A percentile compares a stretch with the other conserved stretches of the same genome.
These are phyloP conservation scores for Sordariomycetes sp. DNA, from an alignment of 2,329 filamentous ascomycete species.

Conservation along the genomic window DNA sequence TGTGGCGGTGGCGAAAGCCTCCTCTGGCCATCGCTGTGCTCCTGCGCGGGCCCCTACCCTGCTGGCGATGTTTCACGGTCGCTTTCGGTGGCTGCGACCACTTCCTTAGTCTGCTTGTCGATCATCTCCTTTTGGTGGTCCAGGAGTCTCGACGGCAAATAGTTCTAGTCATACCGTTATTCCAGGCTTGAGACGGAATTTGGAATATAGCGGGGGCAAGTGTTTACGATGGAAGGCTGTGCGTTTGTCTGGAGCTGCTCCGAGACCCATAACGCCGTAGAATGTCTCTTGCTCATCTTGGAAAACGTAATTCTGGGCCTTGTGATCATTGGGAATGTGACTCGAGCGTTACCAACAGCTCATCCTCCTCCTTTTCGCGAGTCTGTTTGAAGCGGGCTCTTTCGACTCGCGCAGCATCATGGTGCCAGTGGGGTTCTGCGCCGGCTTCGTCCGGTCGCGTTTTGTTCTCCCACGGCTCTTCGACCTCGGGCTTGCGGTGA, in stretches of 20 bases:
- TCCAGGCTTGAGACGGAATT: slow-evolving; percentile 1
- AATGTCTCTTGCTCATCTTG: slow-evolving; percentile 73
- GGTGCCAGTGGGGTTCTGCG: too few relatives aligned
- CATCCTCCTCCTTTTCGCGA: too few relatives aligned
- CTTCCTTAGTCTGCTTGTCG: slow-evolving; percentile 58
- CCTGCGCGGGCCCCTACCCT: slow-evolving; percentile 11
- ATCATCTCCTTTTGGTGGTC: slow-evolving; percentile 61
- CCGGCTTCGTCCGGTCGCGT: too few relatives aligned
- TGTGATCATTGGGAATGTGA: too few relatives aligned
- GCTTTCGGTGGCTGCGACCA: slow-evolving; percentile 51
- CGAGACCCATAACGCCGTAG: slow-evolving; percentile 62
- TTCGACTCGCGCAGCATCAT: too few relatives aligned
- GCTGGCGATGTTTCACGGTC: slow-evolving; percentile 56
- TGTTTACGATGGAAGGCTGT: slow-evolving; percentile 67
- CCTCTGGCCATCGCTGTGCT: slow-evolving; percentile 2
- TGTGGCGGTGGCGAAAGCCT: not conserved
- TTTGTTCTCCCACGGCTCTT: slow-evolving; percentile 57
- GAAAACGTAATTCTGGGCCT: slow-evolving; percentile 9
- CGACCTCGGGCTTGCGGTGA: slow-evolving; percentile 63
- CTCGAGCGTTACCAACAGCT: too few relatives aligned
- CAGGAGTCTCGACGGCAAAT: slow-evolving; percentile 72
- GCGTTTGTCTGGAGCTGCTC: slow-evolving; percentile 64
- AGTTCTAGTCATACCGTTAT: slow-evolving; percentile 57
- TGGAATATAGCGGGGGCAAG: slow-evolving; percentile 20
- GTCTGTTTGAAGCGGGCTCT: too few relatives aligned